Conservation (phyloP, 140 eudicot species). For the Cichorium intybus region DNA sequence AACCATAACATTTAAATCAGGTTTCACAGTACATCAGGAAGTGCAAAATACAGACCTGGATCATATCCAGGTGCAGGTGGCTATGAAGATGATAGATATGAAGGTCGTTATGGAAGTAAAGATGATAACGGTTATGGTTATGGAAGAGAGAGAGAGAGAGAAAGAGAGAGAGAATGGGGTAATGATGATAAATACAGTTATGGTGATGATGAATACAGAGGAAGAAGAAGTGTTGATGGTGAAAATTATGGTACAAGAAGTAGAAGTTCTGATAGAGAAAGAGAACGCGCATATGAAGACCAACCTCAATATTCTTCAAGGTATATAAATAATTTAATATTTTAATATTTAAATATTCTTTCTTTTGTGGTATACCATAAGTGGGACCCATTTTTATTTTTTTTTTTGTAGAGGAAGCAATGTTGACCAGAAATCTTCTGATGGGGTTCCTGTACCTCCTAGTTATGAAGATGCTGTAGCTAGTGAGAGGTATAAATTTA, state of each 20-base stretch:
- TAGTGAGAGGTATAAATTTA: conserved; percentile 67
- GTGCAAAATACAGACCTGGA: conserved; percentile 68
- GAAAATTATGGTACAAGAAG: conserved; percentile 61
- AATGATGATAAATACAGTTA: conserved; percentile 61
- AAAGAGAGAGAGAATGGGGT: conserved; percentile 60
- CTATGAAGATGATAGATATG: conserved; percentile 51
- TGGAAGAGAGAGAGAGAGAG: conserved; percentile 77
- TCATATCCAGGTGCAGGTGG: conserved; percentile 63
- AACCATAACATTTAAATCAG: conserved; percentile 33
- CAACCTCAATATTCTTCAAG: conserved; percentile 79
- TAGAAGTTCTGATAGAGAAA: conserved; percentile 81
- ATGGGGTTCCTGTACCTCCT: conserved; percentile 76
- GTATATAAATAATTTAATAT: conserved; percentile 25
- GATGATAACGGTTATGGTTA: conserved; percentile 69
- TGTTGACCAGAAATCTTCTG: conserved; percentile 66
- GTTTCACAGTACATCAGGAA: conserved; percentile 70
- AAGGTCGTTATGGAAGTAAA: conserved; percentile 62
- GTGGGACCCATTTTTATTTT: neutral
- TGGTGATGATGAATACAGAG: conserved; percentile 79
- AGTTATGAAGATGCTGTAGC: conserved; percentile 86
- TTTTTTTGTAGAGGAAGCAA: conserved; percentile 64
- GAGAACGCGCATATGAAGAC: conserved; percentile 69
- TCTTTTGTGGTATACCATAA: neutral
- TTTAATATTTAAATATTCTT: neutral
- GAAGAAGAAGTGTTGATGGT: conserved; percentile 76